Evolutionary conservation across 352 stramenopile genomes (phyloP).

Genomic region (Globisporangium ultimum): DNA sequence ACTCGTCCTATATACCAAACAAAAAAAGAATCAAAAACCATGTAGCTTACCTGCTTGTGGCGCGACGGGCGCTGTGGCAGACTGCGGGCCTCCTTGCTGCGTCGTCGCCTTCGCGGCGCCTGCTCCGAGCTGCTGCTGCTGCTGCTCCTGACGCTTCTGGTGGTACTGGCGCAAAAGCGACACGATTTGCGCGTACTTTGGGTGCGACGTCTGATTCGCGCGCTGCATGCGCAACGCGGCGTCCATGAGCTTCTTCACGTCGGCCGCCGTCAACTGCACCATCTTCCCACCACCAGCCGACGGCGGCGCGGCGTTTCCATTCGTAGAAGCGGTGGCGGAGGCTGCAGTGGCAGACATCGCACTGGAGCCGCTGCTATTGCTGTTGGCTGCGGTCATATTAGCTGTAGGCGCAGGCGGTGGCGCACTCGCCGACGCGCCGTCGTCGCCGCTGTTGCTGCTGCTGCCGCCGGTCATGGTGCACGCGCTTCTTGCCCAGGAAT

Average conservation of each 20-base stretch:
- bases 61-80: neutral
- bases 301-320: neutral
- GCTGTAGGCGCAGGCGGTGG: too few relatives aligned
- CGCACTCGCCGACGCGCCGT: too few relatives aligned
- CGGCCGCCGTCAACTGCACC: slow-evolving; percentile 43
- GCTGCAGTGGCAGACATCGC: neutral
- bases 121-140: slow-evolving; percentile 19
- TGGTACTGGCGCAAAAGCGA: slow-evolving; percentile 76
- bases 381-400: too few relatives aligned
- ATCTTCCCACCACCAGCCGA: slow-evolving; percentile 7
- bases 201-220: slow-evolving; percentile 69
- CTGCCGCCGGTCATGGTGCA: too few relatives aligned
- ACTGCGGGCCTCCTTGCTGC: slow-evolving; percentile 3
- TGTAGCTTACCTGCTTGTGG: neutral
- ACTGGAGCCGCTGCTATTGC: too few relatives aligned
- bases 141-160: slow-evolving; percentile 23
- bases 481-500: too few relatives aligned
- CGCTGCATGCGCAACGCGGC: slow-evolving; percentile 78
- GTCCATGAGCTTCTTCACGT: slow-evolving; percentile 85
- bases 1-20: neutral
- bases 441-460: too few relatives aligned
- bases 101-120: neutral
- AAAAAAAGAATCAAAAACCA: neutral
- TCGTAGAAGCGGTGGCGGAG: too few relatives aligned
- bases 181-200: slow-evolving; percentile 86